Evolutionary conservation across 306 rosid genomes (phyloP).

Genomic region (Pyrus communis): DNA sequence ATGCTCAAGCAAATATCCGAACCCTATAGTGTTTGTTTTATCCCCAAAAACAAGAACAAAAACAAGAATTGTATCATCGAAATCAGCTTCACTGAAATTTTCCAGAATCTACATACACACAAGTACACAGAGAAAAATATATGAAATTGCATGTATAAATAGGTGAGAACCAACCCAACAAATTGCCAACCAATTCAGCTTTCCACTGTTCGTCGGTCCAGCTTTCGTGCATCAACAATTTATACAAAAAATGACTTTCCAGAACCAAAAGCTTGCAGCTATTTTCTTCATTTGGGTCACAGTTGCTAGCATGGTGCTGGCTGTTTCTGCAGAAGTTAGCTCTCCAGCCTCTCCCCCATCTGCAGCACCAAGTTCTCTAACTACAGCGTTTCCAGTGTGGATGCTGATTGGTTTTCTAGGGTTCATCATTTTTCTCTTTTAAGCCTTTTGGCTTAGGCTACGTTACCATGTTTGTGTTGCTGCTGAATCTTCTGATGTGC

Average conservation of each 20-base stretch:
- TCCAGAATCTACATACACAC: background rate
- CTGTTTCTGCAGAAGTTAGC: background rate
- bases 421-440: background rate
- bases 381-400: background rate
- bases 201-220: background rate
- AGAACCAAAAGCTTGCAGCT: background rate
- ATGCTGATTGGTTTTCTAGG: background rate
- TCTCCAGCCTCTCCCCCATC: background rate
- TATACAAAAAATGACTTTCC: background rate
- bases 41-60: no score
- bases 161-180: background rate
- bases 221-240: background rate
- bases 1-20: background rate
- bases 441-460: background rate
- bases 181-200: background rate
- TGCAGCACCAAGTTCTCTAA: background rate
- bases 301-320: background rate
- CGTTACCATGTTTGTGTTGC: background rate
- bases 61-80: background rate
- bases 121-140: background rate
- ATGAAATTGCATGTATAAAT: background rate
- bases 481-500: background rate
- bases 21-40: background rate
- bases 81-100: background rate
- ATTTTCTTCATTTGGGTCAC: background rate